phyloP scores from a whole-genome alignment of 2,329 filamentous ascomycete genomes.

The Fusarium siculi region DNA sequence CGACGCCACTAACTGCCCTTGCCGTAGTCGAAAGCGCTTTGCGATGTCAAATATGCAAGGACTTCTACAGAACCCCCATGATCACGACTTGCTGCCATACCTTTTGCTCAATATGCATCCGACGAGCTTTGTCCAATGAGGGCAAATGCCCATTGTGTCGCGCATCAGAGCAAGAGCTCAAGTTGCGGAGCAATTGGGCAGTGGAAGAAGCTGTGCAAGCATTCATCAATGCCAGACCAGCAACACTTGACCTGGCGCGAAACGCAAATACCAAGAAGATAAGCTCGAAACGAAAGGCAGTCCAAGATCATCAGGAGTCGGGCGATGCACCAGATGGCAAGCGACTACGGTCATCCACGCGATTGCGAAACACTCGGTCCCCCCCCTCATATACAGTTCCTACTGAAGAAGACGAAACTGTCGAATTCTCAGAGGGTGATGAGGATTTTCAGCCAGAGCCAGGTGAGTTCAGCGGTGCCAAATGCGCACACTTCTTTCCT shows the following conservation, averaged over 20 bases:
- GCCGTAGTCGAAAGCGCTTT: slow-evolving; percentile 82
- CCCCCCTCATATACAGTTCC: slow-evolving; percentile 45
- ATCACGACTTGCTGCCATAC: slow-evolving; percentile 95
- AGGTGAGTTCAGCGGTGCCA: slow-evolving; percentile 22
- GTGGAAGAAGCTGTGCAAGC: slow-evolving; percentile 85
- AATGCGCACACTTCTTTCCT: background rate
- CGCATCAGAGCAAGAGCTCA: slow-evolving; percentile 81
- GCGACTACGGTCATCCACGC: slow-evolving; percentile 63
- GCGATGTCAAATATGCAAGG: slow-evolving; percentile 97
- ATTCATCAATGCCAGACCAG: slow-evolving; percentile 74
- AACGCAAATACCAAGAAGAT: slow-evolving; percentile 26
- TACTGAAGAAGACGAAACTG: slow-evolving; percentile 37
- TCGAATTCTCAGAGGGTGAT: slow-evolving; percentile 43
- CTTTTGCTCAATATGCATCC: slow-evolving; percentile 96
- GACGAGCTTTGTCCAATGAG: slow-evolving; percentile 82
- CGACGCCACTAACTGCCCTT: slow-evolving; percentile 73
- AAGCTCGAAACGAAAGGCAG: slow-evolving; percentile 65
- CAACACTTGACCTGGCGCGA: slow-evolving; percentile 72
- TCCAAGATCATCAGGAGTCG: slow-evolving; percentile 45
- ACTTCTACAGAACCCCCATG: slow-evolving; percentile 95
- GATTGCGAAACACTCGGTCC: slow-evolving; percentile 56
- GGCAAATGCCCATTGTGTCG: slow-evolving; percentile 91
- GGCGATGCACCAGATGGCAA: slow-evolving; percentile 53
- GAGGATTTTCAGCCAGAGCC: slow-evolving; percentile 48
- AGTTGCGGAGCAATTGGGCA: slow-evolving; percentile 84